Evolutionary conservation across 768 basidiomycete species (phyloP).

Genomic region (Nevesoporus exiguus): DNA sequence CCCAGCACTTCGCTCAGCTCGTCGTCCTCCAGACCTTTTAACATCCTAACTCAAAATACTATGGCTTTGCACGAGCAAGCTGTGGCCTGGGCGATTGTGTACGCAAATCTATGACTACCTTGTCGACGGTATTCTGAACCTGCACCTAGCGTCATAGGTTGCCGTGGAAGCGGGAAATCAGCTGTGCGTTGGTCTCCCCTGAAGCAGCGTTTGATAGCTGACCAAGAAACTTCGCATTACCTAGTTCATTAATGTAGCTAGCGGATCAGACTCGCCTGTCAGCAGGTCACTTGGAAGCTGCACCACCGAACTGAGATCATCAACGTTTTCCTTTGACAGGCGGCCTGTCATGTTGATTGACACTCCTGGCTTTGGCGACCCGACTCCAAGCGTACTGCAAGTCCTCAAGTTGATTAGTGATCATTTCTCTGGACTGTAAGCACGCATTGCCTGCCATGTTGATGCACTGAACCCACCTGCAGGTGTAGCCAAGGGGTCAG

Average conservation of each 20-base stretch:
- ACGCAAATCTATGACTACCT: constrained; percentile 3
- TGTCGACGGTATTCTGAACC: constrained; percentile 3
- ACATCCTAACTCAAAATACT: background rate
- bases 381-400: constrained; percentile 42
- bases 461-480: background rate
- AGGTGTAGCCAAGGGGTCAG: constrained; percentile 27
- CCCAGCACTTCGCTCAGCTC: background rate
- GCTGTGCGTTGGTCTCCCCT: constrained; percentile 17
- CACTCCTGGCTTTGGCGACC: constrained; percentile 61
- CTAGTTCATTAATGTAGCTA: constrained; percentile 22
- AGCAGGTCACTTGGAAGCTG: constrained; percentile 26
- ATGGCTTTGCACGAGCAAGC: constrained; percentile 17
- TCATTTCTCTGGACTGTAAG: constrained; percentile 27
- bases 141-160: constrained; percentile 30
- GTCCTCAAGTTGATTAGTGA: constrained; percentile 44
- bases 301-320: constrained; percentile 26
- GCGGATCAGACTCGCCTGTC: constrained; percentile 19
- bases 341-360: constrained; percentile 47
- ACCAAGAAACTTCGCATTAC: constrained; percentile 22
- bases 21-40: background rate
- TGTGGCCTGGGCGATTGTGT: constrained; percentile 24
- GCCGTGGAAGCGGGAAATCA: constrained; percentile 32
- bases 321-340: constrained; percentile 43
- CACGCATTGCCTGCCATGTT: background rate
- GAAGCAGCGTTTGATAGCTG: background rate